phyloP scores from a whole-genome alignment of 1,284 basidiomycete species.

The Chondrostereum purpureum region DNA sequence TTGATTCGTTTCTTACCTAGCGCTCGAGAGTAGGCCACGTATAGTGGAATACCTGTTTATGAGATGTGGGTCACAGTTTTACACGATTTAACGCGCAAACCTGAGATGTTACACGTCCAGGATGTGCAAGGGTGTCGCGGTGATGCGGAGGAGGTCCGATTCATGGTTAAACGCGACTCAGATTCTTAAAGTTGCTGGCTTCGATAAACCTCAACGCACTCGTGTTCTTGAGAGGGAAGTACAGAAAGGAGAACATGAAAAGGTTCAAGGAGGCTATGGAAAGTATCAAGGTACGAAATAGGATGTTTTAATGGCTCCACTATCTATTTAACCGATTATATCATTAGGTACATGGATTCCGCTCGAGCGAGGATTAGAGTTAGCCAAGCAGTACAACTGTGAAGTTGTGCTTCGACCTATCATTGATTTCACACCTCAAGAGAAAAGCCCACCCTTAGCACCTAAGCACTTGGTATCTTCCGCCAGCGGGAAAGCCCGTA shows the following conservation, averaged over 20 bases:
- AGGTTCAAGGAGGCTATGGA: slow-evolving; percentile 98
- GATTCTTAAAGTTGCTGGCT: slow-evolving; percentile 98
- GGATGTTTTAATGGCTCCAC: slow-evolving; percentile 7
- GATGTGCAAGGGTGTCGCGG: slow-evolving; percentile 93
- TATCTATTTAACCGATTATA: slow-evolving; percentile 9
- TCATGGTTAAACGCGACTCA: slow-evolving; percentile 99
- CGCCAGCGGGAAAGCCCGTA: slow-evolving; percentile 46
- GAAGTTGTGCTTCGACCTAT: slow-evolving; percentile 86
- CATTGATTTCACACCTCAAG: slow-evolving; percentile 89
- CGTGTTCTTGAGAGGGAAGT: slow-evolving; percentile 96
- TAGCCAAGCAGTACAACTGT: slow-evolving; percentile 94
- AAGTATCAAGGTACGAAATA: slow-evolving; percentile 89
- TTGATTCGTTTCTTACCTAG: slow-evolving; percentile 13
- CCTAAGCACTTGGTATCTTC: slow-evolving; percentile 89
- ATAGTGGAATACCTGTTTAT: slow-evolving; percentile 83
- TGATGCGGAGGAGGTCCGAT: slow-evolving; percentile 95
- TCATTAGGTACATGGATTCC: slow-evolving; percentile 95
- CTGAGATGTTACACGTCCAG: slow-evolving; percentile 38
- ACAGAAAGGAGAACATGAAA: slow-evolving; percentile 98
- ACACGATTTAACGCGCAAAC: slow-evolving; percentile 30
- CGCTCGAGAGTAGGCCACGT: slow-evolving; percentile 58
- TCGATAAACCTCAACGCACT: slow-evolving; percentile 98
- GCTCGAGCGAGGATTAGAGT: slow-evolving; percentile 79
- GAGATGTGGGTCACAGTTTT: slow-evolving; percentile 60
- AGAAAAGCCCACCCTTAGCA: slow-evolving; percentile 91